A percentile compares a stretch with the other conserved stretches of the same genome.
phyloP scores from a whole-genome alignment of 495 filamentous ascomycete genomes.

The Penicillium paradoxum region DNA sequence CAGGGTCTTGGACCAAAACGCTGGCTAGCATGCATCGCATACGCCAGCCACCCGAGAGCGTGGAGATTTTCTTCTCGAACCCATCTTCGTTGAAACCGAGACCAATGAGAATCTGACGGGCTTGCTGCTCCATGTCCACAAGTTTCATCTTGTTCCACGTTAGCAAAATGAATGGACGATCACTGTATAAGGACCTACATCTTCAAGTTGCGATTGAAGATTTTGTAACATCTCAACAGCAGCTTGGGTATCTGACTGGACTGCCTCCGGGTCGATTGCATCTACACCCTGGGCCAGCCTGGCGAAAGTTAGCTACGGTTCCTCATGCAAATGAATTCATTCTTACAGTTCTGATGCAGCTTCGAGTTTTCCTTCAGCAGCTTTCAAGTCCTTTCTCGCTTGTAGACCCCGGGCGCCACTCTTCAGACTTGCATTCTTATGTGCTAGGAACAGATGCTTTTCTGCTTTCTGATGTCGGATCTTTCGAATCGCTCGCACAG shows the following conservation, averaged over 20 bases:
- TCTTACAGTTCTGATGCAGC: slow-evolving; percentile 49
- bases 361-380: slow-evolving; percentile 58
- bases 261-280: slow-evolving; percentile 47
- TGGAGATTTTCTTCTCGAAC: slow-evolving; percentile 51
- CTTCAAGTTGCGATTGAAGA: slow-evolving; percentile 51
- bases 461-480: slow-evolving; percentile 55
- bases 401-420: slow-evolving; percentile 69
- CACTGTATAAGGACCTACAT: slow-evolving; percentile 27
- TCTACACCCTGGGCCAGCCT: slow-evolving; percentile 52
- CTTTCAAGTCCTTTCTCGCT: slow-evolving; percentile 63
- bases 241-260: slow-evolving; percentile 57
- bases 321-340: neutral
- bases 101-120: slow-evolving; percentile 59
- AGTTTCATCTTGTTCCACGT: slow-evolving; percentile 33
- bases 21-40: slow-evolving; percentile 68
- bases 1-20: slow-evolving; percentile 62
- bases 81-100: slow-evolving; percentile 65
- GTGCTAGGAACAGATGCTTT: slow-evolving; percentile 58
- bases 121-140: slow-evolving; percentile 50
- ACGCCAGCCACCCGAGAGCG: slow-evolving; percentile 73
- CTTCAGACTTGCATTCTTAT: slow-evolving; percentile 65
- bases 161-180: neutral
- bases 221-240: slow-evolving; percentile 59
- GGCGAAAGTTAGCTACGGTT: slow-evolving; percentile 2
- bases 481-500: slow-evolving; percentile 55